Base-by-base conservation (phyloP, 2,329 filamentous ascomycete species). In the Ophiostoma ulmi region DNA sequence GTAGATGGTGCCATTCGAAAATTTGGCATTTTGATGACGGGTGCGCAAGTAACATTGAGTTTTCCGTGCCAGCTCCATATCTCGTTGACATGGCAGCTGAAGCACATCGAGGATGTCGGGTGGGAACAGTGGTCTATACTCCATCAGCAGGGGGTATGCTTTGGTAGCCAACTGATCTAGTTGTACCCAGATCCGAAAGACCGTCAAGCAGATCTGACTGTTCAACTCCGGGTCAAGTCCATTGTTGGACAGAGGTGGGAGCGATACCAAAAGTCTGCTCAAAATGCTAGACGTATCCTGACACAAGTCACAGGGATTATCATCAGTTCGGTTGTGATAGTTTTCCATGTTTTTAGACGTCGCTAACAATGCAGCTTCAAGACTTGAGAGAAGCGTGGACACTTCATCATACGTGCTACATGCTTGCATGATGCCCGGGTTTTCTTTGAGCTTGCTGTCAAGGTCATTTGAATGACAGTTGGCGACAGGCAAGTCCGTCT, bases 171-270 rank as follows among this genome's bases (percentile, higher is more conserved):
- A 76, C 14, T 78, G 74, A 72, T 91, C 89, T 75, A 90, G 81
- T 1, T 76, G 74, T 2, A 84, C 75, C 88, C 88, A 91, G 0
- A 88, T 73, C 68, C 86, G 83, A 75, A 90, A 82, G 0, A 87
- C 63, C 7, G 78, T 81, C 0, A 91, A 79, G 0, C 90, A 76
- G 74, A 85, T 81, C 0, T 77, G 71, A 36, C 87, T 87, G 73
- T 81, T 83, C 35, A 84, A 80, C 67, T 85, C 83, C 0, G 82
- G 79, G 71, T 84, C 31, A 31, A 31, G 31, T 31, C 31, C 81
- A 5, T 86, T 87, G 0, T 77, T 74, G 0, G 78, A 73, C 0
- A 76, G 73, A 1, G 44, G 17, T 20, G 44, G 44, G 44, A 52
- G 44, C 17, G 44, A 52, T 17, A 2, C 6, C 44, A 52, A 17